These are phyloP conservation scores for Globisporangium camurandrum DNA, from an alignment of 352 stramenopile genomes.

Conservation along the genomic window DNA sequence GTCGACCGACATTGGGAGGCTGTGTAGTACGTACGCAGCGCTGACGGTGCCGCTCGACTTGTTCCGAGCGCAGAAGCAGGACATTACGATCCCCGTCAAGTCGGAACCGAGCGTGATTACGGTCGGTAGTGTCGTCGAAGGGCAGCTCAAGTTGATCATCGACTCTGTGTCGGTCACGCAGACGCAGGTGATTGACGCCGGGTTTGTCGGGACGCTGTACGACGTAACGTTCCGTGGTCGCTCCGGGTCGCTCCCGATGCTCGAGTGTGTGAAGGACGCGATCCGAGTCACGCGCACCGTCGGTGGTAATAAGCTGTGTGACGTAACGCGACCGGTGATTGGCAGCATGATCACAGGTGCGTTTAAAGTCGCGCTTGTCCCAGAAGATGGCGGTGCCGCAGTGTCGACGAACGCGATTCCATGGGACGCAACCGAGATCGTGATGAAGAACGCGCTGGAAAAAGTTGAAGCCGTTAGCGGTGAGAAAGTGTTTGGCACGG, in stretches of 20 bases:
- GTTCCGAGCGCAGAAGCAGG: constrained; percentile 51
- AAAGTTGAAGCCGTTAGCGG: constrained; percentile 17
- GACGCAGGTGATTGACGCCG: constrained; percentile 22
- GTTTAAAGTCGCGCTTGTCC: constrained; percentile 47
- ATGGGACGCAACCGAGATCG: constrained; percentile 72
- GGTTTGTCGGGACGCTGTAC: constrained; percentile 58
- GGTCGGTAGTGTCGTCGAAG: constrained; percentile 27
- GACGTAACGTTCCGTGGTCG: constrained; percentile 53
- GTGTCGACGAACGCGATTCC: constrained; percentile 29
- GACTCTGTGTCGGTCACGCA: constrained; percentile 40
- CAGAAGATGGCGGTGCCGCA: constrained; percentile 21
- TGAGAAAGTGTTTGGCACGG: constrained; percentile 80
- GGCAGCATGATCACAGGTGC: constrained; percentile 67
- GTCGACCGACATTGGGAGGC: constrained; percentile 30
- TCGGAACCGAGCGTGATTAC: constrained; percentile 25
- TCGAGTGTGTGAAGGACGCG: constrained; percentile 27
- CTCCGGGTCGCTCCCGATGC: constrained; percentile 45
- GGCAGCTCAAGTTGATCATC: constrained; percentile 39
- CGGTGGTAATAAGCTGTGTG: constrained; percentile 19
- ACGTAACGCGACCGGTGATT: constrained; percentile 24
- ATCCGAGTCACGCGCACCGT: constrained; percentile 26
- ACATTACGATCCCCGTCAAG: constrained; percentile 35
- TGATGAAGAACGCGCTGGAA: constrained; percentile 49
- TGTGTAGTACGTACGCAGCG: constrained; percentile 41
- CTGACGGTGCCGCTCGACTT: constrained; percentile 29